Percentiles rank a stretch among this genome's conserved stretches.
phyloP scores from a whole-genome alignment of 1,284 basidiomycete species.

The Leccinum angustisporum region DNA sequence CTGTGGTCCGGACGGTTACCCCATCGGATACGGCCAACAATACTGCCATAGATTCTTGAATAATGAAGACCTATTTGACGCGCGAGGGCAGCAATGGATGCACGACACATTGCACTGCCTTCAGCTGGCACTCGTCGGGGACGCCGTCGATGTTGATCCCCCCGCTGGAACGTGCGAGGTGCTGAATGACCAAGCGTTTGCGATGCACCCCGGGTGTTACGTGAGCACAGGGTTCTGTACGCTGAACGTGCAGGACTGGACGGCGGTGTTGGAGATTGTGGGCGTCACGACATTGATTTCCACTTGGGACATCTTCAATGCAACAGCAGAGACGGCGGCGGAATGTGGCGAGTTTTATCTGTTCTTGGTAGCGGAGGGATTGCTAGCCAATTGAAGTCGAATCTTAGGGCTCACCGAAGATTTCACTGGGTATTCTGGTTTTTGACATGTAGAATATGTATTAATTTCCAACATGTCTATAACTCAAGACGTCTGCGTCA shows the following conservation, averaged over 20 bases:
- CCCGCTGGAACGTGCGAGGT: conserved; percentile 31
- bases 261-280: conserved; percentile 40
- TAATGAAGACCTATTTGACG: conserved; percentile 29
- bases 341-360: conserved; percentile 17
- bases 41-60: conserved; percentile 41
- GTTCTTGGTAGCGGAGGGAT: conserved; percentile 13
- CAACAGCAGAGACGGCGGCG: conserved; percentile 4
- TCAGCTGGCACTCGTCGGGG: conserved; percentile 40
- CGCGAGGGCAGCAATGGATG: conserved; percentile 43
- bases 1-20: conserved; percentile 41
- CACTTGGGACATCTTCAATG: conserved; percentile 26
- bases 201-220: conserved; percentile 43
- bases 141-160: conserved; percentile 27
- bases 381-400: conserved; percentile 7
- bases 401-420: neutral
- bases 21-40: conserved; percentile 41
- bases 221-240: conserved; percentile 40
- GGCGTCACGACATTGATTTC: conserved; percentile 22
- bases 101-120: conserved; percentile 46
- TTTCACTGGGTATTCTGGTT: neutral
- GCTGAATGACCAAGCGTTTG: conserved; percentile 39
- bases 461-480: neutral
- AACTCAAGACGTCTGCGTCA: neutral
- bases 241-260: conserved; percentile 37
- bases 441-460: neutral